These are phyloP conservation scores for Hyparrhenia diplandra DNA, from an alignment of 176 grass and related monocot species.

Conservation along the genomic window DNA sequence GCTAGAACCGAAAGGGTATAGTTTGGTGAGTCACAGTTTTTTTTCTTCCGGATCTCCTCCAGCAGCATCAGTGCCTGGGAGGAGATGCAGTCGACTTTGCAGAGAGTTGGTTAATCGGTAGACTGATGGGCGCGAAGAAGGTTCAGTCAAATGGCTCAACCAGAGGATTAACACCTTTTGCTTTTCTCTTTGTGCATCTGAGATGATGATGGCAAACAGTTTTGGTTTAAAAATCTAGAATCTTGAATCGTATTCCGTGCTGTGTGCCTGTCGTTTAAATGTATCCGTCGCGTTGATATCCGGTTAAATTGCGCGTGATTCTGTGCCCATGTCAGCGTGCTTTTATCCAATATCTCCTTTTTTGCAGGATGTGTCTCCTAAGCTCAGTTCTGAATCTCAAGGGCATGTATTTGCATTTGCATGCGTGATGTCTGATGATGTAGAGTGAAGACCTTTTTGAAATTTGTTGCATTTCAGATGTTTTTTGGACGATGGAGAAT, in stretches of 20 bases:
- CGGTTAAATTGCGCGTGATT: neutral
- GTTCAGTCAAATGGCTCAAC: constrained; percentile 34
- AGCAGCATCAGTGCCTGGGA: neutral
- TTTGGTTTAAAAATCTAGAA: constrained; percentile 26
- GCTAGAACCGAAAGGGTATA: constrained; percentile 35
- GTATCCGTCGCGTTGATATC: neutral
- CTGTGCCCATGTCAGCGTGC: neutral
- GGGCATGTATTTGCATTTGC: too few relatives aligned
- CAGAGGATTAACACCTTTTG: constrained; percentile 21
- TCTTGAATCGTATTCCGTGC: neutral
- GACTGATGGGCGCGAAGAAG: constrained; percentile 38
- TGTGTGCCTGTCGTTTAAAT: neutral
- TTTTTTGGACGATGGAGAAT: too few relatives aligned
- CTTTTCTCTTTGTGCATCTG: constrained; percentile 26
- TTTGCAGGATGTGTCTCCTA: neutral
- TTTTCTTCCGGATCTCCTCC: constrained; percentile 14
- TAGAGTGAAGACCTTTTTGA: neutral
- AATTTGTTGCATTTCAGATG: neutral
- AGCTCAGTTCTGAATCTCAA: neutral
- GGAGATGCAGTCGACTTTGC: constrained; percentile 29
- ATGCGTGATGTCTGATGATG: too few relatives aligned
- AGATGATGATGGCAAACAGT: constrained; percentile 34
- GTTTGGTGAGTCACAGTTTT: constrained; percentile 16
- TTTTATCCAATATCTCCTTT: neutral
- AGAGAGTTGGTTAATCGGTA: constrained; percentile 37